Percentiles rank a stretch among this genome's conserved stretches.
phyloP scores from a whole-genome alignment of 169 alveolate species.

The Plasmodium vivax region DNA sequence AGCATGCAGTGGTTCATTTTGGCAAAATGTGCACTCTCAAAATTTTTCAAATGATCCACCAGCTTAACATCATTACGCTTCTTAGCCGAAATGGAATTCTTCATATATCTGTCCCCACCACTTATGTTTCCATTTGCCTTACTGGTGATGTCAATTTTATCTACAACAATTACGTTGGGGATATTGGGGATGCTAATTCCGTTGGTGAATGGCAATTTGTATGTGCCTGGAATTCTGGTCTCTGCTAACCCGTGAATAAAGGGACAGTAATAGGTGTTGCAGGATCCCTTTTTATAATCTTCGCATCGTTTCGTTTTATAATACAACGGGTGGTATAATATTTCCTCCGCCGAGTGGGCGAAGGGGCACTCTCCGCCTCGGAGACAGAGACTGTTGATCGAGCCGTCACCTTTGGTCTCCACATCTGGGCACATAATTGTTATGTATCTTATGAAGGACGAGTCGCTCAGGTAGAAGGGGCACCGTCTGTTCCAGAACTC shows the following conservation, averaged over 20 bases:
- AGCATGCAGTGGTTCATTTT: conserved; percentile 6
- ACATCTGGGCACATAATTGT: conserved; percentile 89
- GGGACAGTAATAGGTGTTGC: conserved; percentile 90
- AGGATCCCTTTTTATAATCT: conserved; percentile 86
- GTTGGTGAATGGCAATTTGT: conserved; percentile 87
- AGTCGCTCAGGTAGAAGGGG: conserved; percentile 86
- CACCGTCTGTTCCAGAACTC: conserved; percentile 88
- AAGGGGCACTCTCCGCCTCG: conserved; percentile 92
- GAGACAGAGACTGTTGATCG: conserved; percentile 85
- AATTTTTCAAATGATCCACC: not conserved
- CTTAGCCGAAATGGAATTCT: not conserved
- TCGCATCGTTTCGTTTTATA: conserved; percentile 91
- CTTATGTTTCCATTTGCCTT: conserved; percentile 8
- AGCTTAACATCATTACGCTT: not conserved
- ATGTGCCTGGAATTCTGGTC: conserved; percentile 79
- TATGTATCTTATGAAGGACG: conserved; percentile 85
- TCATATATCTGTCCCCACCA: not conserved
- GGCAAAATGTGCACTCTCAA: not conserved
- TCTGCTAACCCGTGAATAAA: conserved; percentile 89
- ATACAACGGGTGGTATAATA: conserved; percentile 91
- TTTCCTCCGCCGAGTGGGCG: conserved; percentile 93
- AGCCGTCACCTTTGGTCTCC: conserved; percentile 84
- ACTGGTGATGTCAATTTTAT: conserved; percentile 72
- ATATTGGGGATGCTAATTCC: conserved; percentile 80
- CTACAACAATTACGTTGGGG: conserved; percentile 78